Percentiles rank a stretch among this genome's conserved stretches.
These are phyloP conservation scores for Arabis hirsuta DNA, from an alignment of 345 rosid genomes.

Conservation along the genomic window DNA sequence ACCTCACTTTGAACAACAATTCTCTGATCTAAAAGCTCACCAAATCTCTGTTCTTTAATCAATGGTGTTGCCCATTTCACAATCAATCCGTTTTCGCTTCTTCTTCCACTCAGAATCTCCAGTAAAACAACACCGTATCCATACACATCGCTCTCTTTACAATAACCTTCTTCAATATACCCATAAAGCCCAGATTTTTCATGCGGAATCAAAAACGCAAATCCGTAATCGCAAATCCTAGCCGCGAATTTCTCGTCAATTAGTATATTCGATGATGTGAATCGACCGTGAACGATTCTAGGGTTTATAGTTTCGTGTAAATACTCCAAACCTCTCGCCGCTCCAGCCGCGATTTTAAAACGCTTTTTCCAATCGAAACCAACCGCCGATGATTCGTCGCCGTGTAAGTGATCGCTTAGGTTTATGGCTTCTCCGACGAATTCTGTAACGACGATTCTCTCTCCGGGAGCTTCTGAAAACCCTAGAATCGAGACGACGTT, in stretches of 20 bases:
- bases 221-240: constrained; percentile 71
- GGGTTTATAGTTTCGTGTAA: constrained; percentile 62
- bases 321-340: constrained; percentile 73
- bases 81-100: constrained; percentile 63
- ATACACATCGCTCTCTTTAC: constrained; percentile 77
- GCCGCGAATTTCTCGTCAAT: constrained; percentile 55
- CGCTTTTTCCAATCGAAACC: constrained; percentile 68
- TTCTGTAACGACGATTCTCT: constrained; percentile 68
- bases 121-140: constrained; percentile 83
- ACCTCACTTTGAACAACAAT: constrained; percentile 53
- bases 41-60: constrained; percentile 63
- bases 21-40: constrained; percentile 69
- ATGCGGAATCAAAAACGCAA: constrained; percentile 58
- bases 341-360: constrained; percentile 65
- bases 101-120: constrained; percentile 81
- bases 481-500: constrained; percentile 71
- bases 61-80: constrained; percentile 81
- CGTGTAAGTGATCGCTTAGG: constrained; percentile 61
- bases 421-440: constrained; percentile 53
- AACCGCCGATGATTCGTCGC: constrained; percentile 45
- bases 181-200: constrained; percentile 60
- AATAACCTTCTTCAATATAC: constrained; percentile 68
- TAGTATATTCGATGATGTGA: constrained; percentile 69
- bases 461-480: constrained; percentile 84
- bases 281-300: constrained; percentile 63